phyloP scores from a whole-genome alignment of 2,329 filamentous ascomycete species.

The Penicillium sp. region DNA sequence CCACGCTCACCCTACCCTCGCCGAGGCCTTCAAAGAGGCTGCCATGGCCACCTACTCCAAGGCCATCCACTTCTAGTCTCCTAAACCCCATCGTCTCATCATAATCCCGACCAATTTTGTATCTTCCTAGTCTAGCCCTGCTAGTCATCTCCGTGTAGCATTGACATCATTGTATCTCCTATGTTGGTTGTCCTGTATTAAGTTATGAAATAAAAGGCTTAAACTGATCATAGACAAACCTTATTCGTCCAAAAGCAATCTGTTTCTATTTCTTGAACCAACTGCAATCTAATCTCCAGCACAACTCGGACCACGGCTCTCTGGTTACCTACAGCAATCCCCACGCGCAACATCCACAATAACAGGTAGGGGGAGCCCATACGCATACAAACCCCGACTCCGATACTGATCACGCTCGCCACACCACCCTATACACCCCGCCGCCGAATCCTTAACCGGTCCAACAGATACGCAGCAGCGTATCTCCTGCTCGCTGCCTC shows the following conservation, averaged over 20 bases:
- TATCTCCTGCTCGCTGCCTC: not conserved
- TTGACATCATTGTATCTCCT: slow-evolving; percentile 41
- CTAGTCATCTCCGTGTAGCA: slow-evolving; percentile 45
- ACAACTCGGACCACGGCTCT: not conserved
- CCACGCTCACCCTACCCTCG: slow-evolving; percentile 93
- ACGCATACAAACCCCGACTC: slow-evolving; percentile 9
- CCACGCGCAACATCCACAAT: slow-evolving; percentile 10
- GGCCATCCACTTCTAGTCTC: slow-evolving; percentile 85
- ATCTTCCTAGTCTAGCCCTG: slow-evolving; percentile 39
- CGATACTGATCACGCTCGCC: not conserved
- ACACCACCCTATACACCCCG: not conserved
- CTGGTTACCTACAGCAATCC: not conserved
- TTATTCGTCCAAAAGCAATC: not conserved
- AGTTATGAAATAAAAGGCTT: slow-evolving; percentile 24
- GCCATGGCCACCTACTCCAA: slow-evolving; percentile 97
- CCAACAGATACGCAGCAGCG: slow-evolving; percentile 11
- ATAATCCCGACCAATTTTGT: slow-evolving; percentile 30
- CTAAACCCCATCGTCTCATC: slow-evolving; percentile 6
- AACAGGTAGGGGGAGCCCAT: slow-evolving; percentile 23
- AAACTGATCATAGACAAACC: slow-evolving; percentile 19
- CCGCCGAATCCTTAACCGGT: not conserved
- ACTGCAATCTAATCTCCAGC: not conserved
- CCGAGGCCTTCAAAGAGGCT: slow-evolving; percentile 99
- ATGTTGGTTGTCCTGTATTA: slow-evolving; percentile 29
- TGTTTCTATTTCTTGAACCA: not conserved